Conservation (phyloP, 768 basidiomycete genomes). For the Wakefieldia striispora region DNA sequence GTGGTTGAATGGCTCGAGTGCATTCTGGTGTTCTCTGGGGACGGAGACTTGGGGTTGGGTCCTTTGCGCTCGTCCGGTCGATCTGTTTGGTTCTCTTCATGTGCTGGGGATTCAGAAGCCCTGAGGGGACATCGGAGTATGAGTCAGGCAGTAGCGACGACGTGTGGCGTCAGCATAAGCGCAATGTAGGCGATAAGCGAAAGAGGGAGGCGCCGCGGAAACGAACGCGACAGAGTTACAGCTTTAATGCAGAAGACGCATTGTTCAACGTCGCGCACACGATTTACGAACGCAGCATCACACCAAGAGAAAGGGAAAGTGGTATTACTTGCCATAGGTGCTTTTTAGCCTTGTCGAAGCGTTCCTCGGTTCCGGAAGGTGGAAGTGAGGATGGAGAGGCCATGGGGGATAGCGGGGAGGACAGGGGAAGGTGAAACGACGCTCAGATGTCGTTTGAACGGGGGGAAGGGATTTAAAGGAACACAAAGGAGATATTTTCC, state of each 20-base stretch:
- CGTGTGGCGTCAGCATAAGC: constrained; percentile 32
- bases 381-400: constrained; percentile 22
- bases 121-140: constrained; percentile 22
- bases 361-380: constrained; percentile 25
- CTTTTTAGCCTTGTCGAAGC: constrained; percentile 37
- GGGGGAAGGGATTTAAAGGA: constrained; percentile 31
- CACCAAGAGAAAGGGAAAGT: constrained; percentile 3
- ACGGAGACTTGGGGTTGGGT: constrained; percentile 11
- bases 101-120: constrained; percentile 31
- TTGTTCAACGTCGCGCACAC: constrained; percentile 11
- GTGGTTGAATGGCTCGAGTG: constrained; percentile 17
- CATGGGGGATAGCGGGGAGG: constrained; percentile 18
- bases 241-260: constrained; percentile 11
- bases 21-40: constrained; percentile 24
- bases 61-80: constrained; percentile 13
- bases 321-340: constrained; percentile 32
- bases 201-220: constrained; percentile 10
- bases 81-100: constrained; percentile 20
- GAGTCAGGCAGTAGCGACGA: constrained; percentile 18
- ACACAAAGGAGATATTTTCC: constrained; percentile 24
- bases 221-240: constrained; percentile 11
- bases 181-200: constrained; percentile 23
- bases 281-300: constrained; percentile 4
- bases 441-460: constrained; percentile 21
- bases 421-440: constrained; percentile 25